Evolutionary conservation across 208 protist genomes (phyloP).

Genomic region (Naegleria lovaniensis): DNA sequence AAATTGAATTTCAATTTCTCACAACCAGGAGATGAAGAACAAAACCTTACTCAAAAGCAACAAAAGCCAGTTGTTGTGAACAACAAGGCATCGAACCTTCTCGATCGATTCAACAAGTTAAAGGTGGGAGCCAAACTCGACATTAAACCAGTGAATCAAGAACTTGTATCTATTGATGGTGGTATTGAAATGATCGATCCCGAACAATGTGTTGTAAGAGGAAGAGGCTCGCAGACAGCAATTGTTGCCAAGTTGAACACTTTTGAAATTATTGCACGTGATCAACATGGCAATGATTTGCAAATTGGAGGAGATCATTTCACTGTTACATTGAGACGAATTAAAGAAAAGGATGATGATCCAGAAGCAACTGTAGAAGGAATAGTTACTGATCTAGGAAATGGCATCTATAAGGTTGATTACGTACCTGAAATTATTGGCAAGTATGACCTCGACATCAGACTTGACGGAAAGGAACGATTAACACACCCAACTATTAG

Average conservation of each 20-base stretch:
- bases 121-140: neutral
- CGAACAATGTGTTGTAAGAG: neutral
- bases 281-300: neutral
- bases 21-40: neutral
- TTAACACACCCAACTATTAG: neutral
- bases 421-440: neutral
- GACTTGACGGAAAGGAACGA: neutral
- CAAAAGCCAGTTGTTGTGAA: neutral
- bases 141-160: neutral
- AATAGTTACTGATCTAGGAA: neutral
- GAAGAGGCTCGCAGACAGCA: neutral
- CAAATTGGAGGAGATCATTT: neutral
- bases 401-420: slow-evolving; percentile 3
- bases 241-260: neutral
- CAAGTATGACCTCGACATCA: neutral
- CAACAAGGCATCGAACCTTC: neutral
- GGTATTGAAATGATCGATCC: neutral
- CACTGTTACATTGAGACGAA: neutral
- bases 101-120: neutral
- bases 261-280: neutral
- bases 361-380: neutral
- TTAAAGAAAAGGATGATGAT: neutral
- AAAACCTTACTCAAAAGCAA: neutral
- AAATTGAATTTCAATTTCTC: neutral
- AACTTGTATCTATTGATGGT: neutral